Evolutionary conservation across 352 stramenopile species (phyloP).

Genomic region (Globisporangium heterothallicum): DNA sequence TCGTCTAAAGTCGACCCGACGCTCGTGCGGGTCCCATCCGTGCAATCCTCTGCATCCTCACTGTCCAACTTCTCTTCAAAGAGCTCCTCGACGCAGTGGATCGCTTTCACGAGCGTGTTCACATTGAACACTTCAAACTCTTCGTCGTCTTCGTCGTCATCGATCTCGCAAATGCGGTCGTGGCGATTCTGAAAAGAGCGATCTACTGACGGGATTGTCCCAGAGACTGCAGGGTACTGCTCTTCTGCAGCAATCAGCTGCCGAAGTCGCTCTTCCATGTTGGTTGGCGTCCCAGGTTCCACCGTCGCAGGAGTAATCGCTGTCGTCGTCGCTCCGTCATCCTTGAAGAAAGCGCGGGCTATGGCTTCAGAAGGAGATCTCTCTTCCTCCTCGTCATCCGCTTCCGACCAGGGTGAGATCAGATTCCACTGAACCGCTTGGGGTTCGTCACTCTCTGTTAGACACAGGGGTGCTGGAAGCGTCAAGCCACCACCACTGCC

Average conservation of each 20-base stretch:
- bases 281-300: constrained; percentile 1
- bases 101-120: neutral
- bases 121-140: constrained; percentile 15
- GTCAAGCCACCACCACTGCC: constrained; percentile 1
- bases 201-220: neutral
- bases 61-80: constrained; percentile 9
- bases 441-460: neutral
- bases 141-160: constrained; percentile 14
- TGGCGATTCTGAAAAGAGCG: neutral
- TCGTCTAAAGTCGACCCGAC: constrained; percentile 11
- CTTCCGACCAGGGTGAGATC: constrained; percentile 50
- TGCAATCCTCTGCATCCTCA: constrained; percentile 6
- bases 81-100: neutral
- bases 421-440: constrained; percentile 27
- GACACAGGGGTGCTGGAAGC: neutral
- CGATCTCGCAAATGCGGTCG: neutral
- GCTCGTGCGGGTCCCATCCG: constrained; percentile 10
- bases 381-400: constrained; percentile 1
- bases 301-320: neutral
- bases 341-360: constrained; percentile 4
- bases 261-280: constrained; percentile 11
- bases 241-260: constrained; percentile 6
- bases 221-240: neutral
- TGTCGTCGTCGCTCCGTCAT: neutral
- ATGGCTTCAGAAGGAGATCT: neutral